Conservation (phyloP, 225 moss, liverwort and hornwort genomes). For the Pleurozium schreberi region DNA sequence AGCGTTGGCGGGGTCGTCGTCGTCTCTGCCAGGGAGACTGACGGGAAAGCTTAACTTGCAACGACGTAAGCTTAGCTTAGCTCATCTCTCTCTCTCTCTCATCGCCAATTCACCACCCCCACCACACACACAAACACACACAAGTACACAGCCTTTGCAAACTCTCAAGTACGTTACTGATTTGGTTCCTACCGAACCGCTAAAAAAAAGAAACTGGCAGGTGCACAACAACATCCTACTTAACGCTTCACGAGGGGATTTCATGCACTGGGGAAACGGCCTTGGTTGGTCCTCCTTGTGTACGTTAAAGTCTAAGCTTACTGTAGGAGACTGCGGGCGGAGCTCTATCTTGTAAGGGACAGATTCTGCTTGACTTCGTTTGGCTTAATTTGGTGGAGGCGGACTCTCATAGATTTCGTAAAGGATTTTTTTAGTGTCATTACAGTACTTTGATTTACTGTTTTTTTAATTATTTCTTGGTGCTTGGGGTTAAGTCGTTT, state of each 20-base stretch:
- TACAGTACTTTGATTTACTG: not conserved
- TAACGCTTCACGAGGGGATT: not conserved
- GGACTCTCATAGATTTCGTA: not conserved
- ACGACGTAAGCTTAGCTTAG: not conserved
- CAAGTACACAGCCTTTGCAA: not conserved
- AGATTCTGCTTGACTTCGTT: not conserved
- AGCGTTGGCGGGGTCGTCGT: conserved; percentile 1
- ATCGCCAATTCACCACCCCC: not conserved
- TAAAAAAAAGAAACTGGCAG: not conserved
- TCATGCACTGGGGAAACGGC: not conserved
- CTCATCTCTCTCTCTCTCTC: not conserved
- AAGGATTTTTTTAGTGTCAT: not conserved
- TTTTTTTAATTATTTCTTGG: too few relatives aligned
- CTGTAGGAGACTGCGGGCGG: not conserved
- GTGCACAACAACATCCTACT: not conserved
- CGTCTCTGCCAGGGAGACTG: not conserved
- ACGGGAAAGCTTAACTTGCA: not conserved
- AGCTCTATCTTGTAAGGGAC: not conserved
- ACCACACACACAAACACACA: not conserved
- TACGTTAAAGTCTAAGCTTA: not conserved
- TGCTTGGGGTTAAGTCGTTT: not conserved
- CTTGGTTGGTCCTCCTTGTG: not conserved
- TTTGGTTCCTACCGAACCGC: not conserved
- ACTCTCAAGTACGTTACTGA: not conserved
- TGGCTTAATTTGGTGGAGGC: not conserved